Evolutionary conservation across 306 rosid genomes (phyloP), one percentile per base, ranked within the genome.

Genomic region (Begonia fuchsioides): DNA sequence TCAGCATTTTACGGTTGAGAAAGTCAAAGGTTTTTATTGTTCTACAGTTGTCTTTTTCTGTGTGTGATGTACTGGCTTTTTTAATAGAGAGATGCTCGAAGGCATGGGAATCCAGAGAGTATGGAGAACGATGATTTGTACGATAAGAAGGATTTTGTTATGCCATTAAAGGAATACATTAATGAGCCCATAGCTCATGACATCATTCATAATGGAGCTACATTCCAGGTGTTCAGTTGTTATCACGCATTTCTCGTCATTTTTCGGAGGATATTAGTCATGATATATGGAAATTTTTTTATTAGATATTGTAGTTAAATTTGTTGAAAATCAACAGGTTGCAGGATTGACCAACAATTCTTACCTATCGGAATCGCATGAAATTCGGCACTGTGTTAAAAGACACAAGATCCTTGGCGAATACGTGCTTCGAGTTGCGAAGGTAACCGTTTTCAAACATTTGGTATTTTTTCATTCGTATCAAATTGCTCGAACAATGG

Each of bases 271-370:
- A 5, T 8, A 26, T 26, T 2, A 4, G 5, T 26, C 35, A 26
- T 2, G n/a, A n/a, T n/a, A n/a, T n/a, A n/a, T n/a, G n/a, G n/a
- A n/a, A n/a, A 3, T 0, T 26, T 26, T 26, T 4, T 47, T 47
- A 14, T n/a, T n/a, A n/a, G n/a, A 10, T 8, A 46, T 26, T 9
- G 1, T 3, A 63, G 66, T 50, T 60, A 57, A 59, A 72, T 62
- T 43, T 35, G 55, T 62, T 55, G 35, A 56, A 53, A 18, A 68
- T 70, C 50, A 38, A 68, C 73, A 92, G 98, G 80, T 85, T 65
- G 94, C 94, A 48, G 98, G 98, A 56, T 70, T 92, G 93, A 92
- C 98, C 41, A 92, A 85, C 81, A 92, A 85, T 73, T 85, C 98
- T 58, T 73, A 68, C 73, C 72, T 53, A 47, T 66, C 73, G 16